Conservation (phyloP, 2,329 filamentous ascomycete species). For the Ascochyta rabiei region DNA sequence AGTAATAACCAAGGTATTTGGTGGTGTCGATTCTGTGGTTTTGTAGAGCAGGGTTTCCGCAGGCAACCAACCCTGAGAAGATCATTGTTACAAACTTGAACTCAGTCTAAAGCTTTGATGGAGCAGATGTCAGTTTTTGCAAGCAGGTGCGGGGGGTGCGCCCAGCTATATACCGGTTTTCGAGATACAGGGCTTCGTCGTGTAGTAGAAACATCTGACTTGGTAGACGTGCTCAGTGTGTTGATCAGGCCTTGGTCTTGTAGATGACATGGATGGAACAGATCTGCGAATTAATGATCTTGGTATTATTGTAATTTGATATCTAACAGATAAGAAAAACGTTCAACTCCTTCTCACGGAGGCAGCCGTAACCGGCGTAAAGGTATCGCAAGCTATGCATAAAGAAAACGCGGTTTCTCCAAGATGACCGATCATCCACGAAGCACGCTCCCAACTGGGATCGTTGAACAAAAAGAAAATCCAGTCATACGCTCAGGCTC, state of each 20-base stretch:
- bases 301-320: constrained; percentile 17
- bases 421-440: constrained; percentile 8
- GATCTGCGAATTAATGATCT: not conserved
- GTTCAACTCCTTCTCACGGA: constrained; percentile 13
- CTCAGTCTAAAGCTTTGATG: not conserved
- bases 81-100: constrained; percentile 4
- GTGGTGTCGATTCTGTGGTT: not conserved
- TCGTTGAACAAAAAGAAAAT: constrained; percentile 1
- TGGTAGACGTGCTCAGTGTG: too few relatives aligned
- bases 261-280: not conserved
- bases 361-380: constrained; percentile 14
- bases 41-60: not conserved
- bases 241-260: too few relatives aligned
- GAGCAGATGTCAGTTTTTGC: too few relatives aligned
- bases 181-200: too few relatives aligned
- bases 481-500: not conserved
- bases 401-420: constrained; percentile 22
- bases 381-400: constrained; percentile 34
- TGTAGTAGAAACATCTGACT: too few relatives aligned
- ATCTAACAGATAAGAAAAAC: constrained; percentile 18
- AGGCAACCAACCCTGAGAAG: not conserved
- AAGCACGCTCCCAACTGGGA: constrained; percentile 11
- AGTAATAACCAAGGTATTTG: not conserved
- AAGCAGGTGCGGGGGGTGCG: too few relatives aligned
- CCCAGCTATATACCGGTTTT: too few relatives aligned